A percentile compares a stretch with the other conserved stretches of the same genome.
These are phyloP conservation scores for Daedaleopsis nitida DNA, from an alignment of 768 basidiomycete species.

Conservation along the genomic window DNA sequence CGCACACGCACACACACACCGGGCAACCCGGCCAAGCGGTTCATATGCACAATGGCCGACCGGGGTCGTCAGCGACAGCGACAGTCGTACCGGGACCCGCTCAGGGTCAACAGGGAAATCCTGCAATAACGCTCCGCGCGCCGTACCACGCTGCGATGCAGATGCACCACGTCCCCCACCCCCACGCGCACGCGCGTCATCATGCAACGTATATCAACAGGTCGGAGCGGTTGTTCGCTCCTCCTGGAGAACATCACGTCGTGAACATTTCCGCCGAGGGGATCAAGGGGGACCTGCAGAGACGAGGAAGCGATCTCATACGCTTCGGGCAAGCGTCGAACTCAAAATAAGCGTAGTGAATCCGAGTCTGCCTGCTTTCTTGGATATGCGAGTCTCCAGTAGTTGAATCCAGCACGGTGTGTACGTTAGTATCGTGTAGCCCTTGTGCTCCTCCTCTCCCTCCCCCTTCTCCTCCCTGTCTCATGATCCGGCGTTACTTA, in stretches of 20 bases:
- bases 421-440: background rate
- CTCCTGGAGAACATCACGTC: conserved; percentile 13
- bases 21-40: conserved; percentile 4
- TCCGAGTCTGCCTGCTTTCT: background rate
- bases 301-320: conserved; percentile 14
- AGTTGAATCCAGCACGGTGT: background rate
- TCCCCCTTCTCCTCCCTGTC: too few relatives aligned
- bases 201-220: conserved; percentile 57
- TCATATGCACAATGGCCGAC: conserved; percentile 7
- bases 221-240: conserved; percentile 30
- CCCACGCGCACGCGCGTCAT: conserved; percentile 75
- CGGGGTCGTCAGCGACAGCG: background rate
- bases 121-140: conserved; percentile 50
- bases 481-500: background rate
- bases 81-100: conserved; percentile 4
- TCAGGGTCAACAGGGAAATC: conserved; percentile 9
- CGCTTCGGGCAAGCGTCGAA: conserved; percentile 18
- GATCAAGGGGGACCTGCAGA: conserved; percentile 24
- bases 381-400: background rate
- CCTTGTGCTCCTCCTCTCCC: too few relatives aligned
- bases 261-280: conserved; percentile 22
- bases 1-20: conserved; percentile 10
- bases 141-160: conserved; percentile 54
- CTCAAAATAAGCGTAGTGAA: conserved; percentile 8
- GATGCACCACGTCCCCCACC: conserved; percentile 83